Percentiles rank a stretch among this genome's conserved stretches.
Evolutionary conservation across 768 basidiomycete species (phyloP).

Genomic region (Lactifluus echinatus): DNA sequence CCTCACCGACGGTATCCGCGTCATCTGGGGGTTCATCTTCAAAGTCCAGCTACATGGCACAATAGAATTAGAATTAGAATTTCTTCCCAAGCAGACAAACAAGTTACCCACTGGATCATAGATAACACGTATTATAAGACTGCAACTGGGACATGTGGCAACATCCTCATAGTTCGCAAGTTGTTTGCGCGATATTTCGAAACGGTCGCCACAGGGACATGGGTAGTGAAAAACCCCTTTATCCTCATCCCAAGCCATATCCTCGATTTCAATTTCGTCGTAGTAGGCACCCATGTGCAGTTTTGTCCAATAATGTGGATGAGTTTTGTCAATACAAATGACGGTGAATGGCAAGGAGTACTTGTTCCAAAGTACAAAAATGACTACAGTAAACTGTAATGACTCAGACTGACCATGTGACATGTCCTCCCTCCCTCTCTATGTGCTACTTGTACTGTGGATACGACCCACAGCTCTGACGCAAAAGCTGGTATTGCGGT

Average conservation of each 20-base stretch:
- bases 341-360: background rate
- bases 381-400: too few relatives aligned
- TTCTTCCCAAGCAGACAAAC: background rate
- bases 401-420: too few relatives aligned
- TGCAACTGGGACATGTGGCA: slow-evolving; percentile 94
- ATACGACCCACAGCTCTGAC: too few relatives aligned
- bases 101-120: slow-evolving; percentile 78
- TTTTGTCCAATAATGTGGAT: background rate
- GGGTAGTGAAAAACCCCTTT: slow-evolving; percentile 90
- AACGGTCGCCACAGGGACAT: slow-evolving; percentile 95
- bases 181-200: slow-evolving; percentile 85
- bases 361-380: background rate
- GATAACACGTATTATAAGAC: slow-evolving; percentile 83
- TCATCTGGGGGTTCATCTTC: slow-evolving; percentile 63
- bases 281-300: slow-evolving; percentile 72
- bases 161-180: slow-evolving; percentile 87
- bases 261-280: slow-evolving; percentile 97
- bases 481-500: too few relatives aligned
- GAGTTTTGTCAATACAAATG: background rate
- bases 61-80: background rate
- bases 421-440: too few relatives aligned
- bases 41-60: slow-evolving; percentile 56
- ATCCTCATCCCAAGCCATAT: slow-evolving; percentile 83
- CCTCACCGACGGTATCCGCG: slow-evolving; percentile 21
- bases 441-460: too few relatives aligned